Percentiles rank a stretch among this genome's conserved stretches.
phyloP scores from a whole-genome alignment of 768 basidiomycete species.

The Suillus americanus region DNA sequence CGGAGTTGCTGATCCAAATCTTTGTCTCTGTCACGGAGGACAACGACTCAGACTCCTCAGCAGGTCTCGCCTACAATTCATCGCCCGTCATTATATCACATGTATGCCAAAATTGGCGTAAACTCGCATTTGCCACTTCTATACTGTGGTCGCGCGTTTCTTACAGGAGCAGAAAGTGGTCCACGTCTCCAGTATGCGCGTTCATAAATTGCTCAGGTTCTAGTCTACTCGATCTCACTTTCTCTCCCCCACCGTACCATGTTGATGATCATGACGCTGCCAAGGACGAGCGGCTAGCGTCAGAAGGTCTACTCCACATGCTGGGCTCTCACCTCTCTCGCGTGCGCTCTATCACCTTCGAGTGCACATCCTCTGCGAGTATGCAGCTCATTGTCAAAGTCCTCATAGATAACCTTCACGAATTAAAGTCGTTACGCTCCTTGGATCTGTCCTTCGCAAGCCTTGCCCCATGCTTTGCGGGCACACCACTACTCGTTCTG shows the following conservation, averaged over 20 bases:
- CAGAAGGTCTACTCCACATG: slow-evolving; percentile 24
- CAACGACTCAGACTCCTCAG: slow-evolving; percentile 21
- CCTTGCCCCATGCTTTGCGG: slow-evolving; percentile 26
- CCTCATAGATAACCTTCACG: slow-evolving; percentile 17
- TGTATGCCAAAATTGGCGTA: slow-evolving; percentile 51
- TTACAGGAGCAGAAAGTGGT: slow-evolving; percentile 27
- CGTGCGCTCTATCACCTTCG: slow-evolving; percentile 34
- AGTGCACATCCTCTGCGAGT: slow-evolving; percentile 29
- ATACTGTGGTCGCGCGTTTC: slow-evolving; percentile 45
- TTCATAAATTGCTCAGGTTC: slow-evolving; percentile 38
- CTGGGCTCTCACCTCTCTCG: slow-evolving; percentile 26
- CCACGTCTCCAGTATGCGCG: slow-evolving; percentile 18
- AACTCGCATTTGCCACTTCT: slow-evolving; percentile 41
- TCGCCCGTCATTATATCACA: slow-evolving; percentile 45
- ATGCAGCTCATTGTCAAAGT: slow-evolving; percentile 27
- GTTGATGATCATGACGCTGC: slow-evolving; percentile 17
- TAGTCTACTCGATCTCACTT: slow-evolving; percentile 36
- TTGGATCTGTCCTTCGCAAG: slow-evolving; percentile 29
- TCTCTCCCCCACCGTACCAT: slow-evolving; percentile 22
- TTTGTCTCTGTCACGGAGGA: slow-evolving; percentile 36
- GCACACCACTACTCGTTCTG: slow-evolving; percentile 23
- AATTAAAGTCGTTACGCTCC: slow-evolving; percentile 21
- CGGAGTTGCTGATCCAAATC: slow-evolving; percentile 46
- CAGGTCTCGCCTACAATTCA: slow-evolving; percentile 28
- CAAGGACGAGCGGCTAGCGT: slow-evolving; percentile 13